Evolutionary conservation across 129 eudicot species (phyloP).

Genomic region (Artemisia annua): DNA sequence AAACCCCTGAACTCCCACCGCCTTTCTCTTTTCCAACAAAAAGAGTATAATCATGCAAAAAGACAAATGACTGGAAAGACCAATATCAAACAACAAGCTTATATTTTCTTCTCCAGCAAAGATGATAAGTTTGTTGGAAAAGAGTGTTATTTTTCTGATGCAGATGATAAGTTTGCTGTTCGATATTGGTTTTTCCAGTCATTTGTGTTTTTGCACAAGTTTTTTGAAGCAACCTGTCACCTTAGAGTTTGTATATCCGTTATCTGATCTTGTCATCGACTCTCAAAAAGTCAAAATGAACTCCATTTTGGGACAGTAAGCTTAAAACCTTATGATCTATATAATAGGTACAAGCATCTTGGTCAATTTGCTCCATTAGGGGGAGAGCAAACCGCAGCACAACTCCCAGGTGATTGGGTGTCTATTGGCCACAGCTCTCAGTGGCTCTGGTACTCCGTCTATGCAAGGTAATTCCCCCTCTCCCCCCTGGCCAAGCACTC

Average conservation of each 20-base stretch:
- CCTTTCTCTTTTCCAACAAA: too few species aligned
- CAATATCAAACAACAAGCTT: background rate
- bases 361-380: slow-evolving; percentile 91
- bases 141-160: too few species aligned
- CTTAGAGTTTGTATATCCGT: background rate
- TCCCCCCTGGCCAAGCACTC: background rate
- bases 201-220: background rate
- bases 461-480: slow-evolving; percentile 59
- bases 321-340: background rate
- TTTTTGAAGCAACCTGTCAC: background rate
- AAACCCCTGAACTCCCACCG: too few species aligned
- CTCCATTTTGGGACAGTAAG: background rate
- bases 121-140: background rate
- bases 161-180: background rate
- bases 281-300: background rate
- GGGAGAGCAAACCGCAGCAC: slow-evolving; percentile 86
- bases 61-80: background rate
- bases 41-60: background rate
- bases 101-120: background rate
- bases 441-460: slow-evolving; percentile 96
- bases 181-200: background rate
- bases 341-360: slow-evolving; percentile 69
- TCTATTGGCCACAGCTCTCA: slow-evolving; percentile 90
- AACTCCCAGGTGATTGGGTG: slow-evolving; percentile 98
- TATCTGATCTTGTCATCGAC: background rate